These are phyloP conservation scores for Nakaseomyces nivariensis DNA, from an alignment of 1,139 yeast species.

Conservation along the genomic window DNA sequence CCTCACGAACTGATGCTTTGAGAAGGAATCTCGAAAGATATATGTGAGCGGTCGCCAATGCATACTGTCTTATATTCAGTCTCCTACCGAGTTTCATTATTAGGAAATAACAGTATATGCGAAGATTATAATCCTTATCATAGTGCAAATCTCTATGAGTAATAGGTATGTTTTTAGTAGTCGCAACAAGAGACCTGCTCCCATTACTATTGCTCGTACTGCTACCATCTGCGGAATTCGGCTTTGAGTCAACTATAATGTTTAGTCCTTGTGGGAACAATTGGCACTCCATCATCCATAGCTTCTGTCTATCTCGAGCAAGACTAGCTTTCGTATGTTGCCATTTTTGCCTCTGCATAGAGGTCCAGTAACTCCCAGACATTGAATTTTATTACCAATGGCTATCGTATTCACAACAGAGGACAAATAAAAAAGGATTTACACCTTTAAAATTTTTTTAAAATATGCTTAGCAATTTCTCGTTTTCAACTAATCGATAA, in stretches of 20 bases:
- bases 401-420: not conserved
- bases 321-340: conserved; percentile 44
- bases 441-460: not conserved
- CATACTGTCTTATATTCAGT: conserved; percentile 68
- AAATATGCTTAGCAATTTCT: not conserved
- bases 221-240: conserved; percentile 6
- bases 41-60: conserved; percentile 81
- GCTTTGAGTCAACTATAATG: conserved; percentile 23
- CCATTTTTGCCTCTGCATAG: conserved; percentile 57
- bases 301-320: conserved; percentile 32
- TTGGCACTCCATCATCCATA: conserved; percentile 31
- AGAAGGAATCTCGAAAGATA: conserved; percentile 68
- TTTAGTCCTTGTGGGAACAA: conserved; percentile 28
- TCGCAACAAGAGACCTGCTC: conserved; percentile 9
- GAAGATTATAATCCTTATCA: conserved; percentile 45
- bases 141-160: conserved; percentile 38
- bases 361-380: conserved; percentile 62
- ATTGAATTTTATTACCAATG: conserved; percentile 18
- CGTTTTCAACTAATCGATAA: too few species aligned
- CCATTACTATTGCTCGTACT: conserved; percentile 1
- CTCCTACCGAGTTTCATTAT: conserved; percentile 70
- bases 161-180: conserved; percentile 33
- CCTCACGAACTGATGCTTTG: conserved; percentile 64
- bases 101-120: conserved; percentile 60
- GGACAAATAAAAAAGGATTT: not conserved